These are phyloP conservation scores for Phytophthora boehmeriae DNA, from an alignment of 352 stramenopile genomes.

Conservation along the genomic window DNA sequence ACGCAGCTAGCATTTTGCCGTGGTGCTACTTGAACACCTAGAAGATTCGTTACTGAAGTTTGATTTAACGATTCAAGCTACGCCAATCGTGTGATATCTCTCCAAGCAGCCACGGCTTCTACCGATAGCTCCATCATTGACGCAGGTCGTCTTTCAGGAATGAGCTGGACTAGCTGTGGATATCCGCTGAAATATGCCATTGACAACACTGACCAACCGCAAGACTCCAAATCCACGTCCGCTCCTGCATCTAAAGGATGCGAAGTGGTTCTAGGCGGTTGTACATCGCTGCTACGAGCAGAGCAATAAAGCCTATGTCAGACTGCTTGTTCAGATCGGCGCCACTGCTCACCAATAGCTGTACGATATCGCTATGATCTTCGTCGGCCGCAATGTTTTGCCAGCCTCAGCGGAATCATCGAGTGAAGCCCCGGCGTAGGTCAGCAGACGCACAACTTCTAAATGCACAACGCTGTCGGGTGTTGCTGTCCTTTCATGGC, in stretches of 20 bases:
- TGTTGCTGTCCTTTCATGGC: background rate
- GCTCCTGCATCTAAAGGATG: slow-evolving; percentile 3
- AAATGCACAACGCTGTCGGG: slow-evolving; percentile 6
- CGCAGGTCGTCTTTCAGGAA: slow-evolving; percentile 8
- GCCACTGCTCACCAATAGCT: slow-evolving; percentile 1
- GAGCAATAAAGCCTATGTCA: background rate
- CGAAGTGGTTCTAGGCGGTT: slow-evolving; percentile 4
- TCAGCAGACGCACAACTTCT: slow-evolving; percentile 1
- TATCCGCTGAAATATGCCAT: slow-evolving; percentile 22
- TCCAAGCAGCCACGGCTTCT: too few relatives aligned
- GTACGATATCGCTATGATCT: slow-evolving; percentile 1
- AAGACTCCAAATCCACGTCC: slow-evolving; percentile 3
- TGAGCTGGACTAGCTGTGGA: slow-evolving; percentile 18
- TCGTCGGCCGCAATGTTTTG: slow-evolving; percentile 7
- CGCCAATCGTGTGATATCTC: too few relatives aligned
- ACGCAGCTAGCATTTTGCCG: too few relatives aligned
- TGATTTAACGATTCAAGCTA: too few relatives aligned
- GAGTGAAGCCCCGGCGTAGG: background rate
- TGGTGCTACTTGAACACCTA: too few relatives aligned
- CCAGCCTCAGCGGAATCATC: slow-evolving; percentile 6
- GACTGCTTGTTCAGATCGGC: slow-evolving; percentile 2
- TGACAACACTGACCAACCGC: background rate
- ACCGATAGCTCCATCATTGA: background rate
- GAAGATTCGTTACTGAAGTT: too few relatives aligned
- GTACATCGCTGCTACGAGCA: slow-evolving; percentile 4